These are phyloP conservation scores for Elsinoe australis DNA, from an alignment of 2,329 filamentous ascomycete genomes.

Conservation along the genomic window DNA sequence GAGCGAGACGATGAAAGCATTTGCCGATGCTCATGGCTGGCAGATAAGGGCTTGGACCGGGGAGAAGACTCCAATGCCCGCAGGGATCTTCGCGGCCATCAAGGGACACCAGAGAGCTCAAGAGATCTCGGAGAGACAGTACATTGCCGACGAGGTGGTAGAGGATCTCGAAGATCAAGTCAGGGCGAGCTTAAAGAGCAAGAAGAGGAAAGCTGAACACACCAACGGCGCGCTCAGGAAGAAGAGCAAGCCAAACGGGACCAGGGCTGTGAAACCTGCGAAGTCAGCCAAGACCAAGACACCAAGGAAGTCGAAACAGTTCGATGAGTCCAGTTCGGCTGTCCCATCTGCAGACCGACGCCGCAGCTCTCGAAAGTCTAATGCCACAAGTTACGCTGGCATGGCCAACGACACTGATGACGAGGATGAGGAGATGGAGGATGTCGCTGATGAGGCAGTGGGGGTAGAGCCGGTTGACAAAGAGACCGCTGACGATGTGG, in stretches of 20 bases:
- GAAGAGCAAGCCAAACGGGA: conserved; percentile 24
- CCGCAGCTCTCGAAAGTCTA: conserved; percentile 36
- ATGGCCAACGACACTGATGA: conserved; percentile 34
- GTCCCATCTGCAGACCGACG: conserved; percentile 36
- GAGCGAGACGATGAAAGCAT: conserved; percentile 72
- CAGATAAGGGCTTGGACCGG: conserved; percentile 73
- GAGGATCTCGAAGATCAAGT: conserved; percentile 72
- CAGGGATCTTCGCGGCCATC: conserved; percentile 67
- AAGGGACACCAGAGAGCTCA: conserved; percentile 71
- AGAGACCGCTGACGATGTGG: conserved; percentile 3
- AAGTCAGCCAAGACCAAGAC: conserved; percentile 32
- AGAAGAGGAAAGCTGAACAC: conserved; percentile 37
- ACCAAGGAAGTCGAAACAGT: conserved; percentile 32
- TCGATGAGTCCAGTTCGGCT: conserved; percentile 25
- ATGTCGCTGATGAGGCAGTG: conserved; percentile 19
- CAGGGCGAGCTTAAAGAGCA: conserved; percentile 57
- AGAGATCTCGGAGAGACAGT: conserved; percentile 78
- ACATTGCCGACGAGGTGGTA: conserved; percentile 63
- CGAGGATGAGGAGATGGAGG: conserved; percentile 25
- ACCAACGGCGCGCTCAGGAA: conserved; percentile 24
- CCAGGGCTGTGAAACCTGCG: conserved; percentile 27
- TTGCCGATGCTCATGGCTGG: conserved; percentile 80
- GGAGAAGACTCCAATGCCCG: conserved; percentile 67
- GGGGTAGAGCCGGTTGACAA: conserved; percentile 21
- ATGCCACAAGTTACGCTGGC: conserved; percentile 40